Percentiles rank a stretch among this genome's conserved stretches.
Evolutionary conservation across 2,329 filamentous ascomycete species (phyloP).

Genomic region (Ceratocystis destructans): DNA sequence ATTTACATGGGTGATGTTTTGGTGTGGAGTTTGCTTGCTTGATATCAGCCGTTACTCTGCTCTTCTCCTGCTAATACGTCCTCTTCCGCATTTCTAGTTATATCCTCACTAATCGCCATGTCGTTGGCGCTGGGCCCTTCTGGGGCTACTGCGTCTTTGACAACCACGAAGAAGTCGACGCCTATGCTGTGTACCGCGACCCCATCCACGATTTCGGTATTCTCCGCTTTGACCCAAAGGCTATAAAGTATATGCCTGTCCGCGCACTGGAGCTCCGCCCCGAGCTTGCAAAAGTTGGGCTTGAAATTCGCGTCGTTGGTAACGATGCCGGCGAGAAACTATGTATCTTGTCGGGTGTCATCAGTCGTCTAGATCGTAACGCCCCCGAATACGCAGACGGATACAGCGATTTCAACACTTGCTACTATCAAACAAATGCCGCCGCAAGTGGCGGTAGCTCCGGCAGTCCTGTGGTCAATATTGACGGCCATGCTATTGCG

Average conservation of each 20-base stretch:
- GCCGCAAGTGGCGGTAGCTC: conserved; percentile 94
- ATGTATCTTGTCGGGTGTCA: conserved; percentile 93
- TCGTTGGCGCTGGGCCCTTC: conserved; percentile 89
- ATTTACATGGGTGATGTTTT: too few species aligned
- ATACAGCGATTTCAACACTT: conserved; percentile 90
- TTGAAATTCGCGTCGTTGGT: conserved; percentile 90
- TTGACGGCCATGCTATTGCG: conserved; percentile 82
- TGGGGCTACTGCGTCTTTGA: conserved; percentile 98
- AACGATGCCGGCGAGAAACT: conserved; percentile 98
- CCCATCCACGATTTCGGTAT: conserved; percentile 98
- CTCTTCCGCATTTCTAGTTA: conserved; percentile 34
- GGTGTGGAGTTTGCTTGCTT: neutral
- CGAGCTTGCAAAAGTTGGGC: conserved; percentile 76
- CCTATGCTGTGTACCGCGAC: conserved; percentile 91
- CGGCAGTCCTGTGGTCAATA: conserved; percentile 94
- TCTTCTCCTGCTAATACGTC: neutral
- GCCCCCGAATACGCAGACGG: conserved; percentile 96
- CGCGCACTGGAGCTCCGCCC: conserved; percentile 67
- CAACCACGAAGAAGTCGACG: conserved; percentile 94
- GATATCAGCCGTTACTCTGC: neutral
- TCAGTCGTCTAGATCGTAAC: conserved; percentile 88
- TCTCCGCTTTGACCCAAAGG: conserved; percentile 85
- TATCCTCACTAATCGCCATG: conserved; percentile 80
- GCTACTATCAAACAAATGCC: conserved; percentile 96
- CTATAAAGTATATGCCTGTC: conserved; percentile 94